A percentile compares a stretch with the other conserved stretches of the same genome.
Evolutionary conservation across 2,329 filamentous ascomycete species (phyloP).

Genomic region (Verticillium albo-atrum): DNA sequence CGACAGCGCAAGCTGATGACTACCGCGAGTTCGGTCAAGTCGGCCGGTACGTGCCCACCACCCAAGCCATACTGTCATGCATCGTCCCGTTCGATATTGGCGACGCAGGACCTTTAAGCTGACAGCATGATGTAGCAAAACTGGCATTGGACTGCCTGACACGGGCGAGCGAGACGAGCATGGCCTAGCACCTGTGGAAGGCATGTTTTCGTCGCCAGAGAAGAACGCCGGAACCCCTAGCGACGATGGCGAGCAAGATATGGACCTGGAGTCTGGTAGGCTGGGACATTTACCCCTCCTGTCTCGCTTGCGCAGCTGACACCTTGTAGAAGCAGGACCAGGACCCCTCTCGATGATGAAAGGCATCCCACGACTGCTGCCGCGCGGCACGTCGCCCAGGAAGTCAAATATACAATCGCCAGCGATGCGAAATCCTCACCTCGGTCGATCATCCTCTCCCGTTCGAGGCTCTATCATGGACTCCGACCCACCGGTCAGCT

Average conservation of each 20-base stretch:
- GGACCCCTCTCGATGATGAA: constrained; percentile 49
- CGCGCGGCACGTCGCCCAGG: constrained; percentile 45
- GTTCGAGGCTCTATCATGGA: constrained; percentile 31
- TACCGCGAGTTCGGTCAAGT: constrained; percentile 45
- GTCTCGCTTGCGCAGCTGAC: background rate
- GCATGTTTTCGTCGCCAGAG: constrained; percentile 83
- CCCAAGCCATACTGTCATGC: background rate
- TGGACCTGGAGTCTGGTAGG: constrained; percentile 49
- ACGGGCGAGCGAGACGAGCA: constrained; percentile 80
- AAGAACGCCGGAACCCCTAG: constrained; percentile 32
- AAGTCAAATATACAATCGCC: constrained; percentile 60
- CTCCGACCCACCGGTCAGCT: constrained; percentile 20
- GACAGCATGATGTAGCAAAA: constrained; percentile 61
- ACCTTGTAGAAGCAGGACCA: constrained; percentile 43
- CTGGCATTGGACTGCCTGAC: constrained; percentile 77
- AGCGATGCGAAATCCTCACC: constrained; percentile 55
- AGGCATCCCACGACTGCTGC: constrained; percentile 26
- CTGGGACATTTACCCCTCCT: constrained; percentile 2
- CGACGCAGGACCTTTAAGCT: background rate
- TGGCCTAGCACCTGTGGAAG: constrained; percentile 84
- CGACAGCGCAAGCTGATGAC: constrained; percentile 25
- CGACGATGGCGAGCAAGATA: constrained; percentile 39
- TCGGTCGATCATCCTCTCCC: constrained; percentile 50
- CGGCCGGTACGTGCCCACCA: constrained; percentile 38
- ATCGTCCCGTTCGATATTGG: background rate